Percentiles rank a stretch among this genome's conserved stretches.
phyloP scores from a whole-genome alignment of 768 basidiomycete genomes.

The Leccinellum rugosiceps region DNA sequence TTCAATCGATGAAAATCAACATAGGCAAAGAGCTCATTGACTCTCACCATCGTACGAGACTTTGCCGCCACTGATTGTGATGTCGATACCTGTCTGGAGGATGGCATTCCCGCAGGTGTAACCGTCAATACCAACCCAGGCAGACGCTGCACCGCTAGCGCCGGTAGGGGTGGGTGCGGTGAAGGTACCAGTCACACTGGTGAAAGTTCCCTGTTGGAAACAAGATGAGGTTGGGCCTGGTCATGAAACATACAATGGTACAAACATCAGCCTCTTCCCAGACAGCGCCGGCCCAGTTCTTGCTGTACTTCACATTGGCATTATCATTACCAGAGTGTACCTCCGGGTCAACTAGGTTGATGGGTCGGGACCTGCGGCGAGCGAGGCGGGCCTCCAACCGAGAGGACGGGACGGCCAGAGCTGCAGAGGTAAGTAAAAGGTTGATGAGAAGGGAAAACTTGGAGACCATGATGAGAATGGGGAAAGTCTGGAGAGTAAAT shows the following conservation, averaged over 20 bases:
- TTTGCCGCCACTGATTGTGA: neutral
- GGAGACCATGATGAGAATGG: constrained; percentile 13
- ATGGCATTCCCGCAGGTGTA: constrained; percentile 2
- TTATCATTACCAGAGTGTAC: too few species aligned
- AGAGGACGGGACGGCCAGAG: constrained; percentile 16
- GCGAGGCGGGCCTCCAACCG: constrained; percentile 8
- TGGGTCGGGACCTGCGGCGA: constrained; percentile 13
- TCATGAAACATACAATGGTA: neutral
- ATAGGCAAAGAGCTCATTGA: neutral
- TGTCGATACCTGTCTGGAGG: constrained; percentile 14
- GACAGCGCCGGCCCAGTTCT: constrained; percentile 21
- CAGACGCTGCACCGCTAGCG: neutral
- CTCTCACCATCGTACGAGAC: constrained; percentile 7
- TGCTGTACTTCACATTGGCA: constrained; percentile 7
- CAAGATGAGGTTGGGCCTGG: neutral
- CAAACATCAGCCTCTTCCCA: constrained; percentile 7
- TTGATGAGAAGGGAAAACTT: constrained; percentile 10
- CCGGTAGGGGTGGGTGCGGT: constrained; percentile 6
- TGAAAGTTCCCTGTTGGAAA: constrained; percentile 9
- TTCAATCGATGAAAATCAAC: neutral
- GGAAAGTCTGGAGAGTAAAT: neutral
- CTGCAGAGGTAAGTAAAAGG: constrained; percentile 17
- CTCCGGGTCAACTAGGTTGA: constrained; percentile 2
- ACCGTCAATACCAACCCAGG: constrained; percentile 19
- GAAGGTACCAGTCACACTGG: constrained; percentile 8